Evolutionary conservation across 1,284 basidiomycete species (phyloP), one percentile per base, ranked within the genome.

Genomic region (Coniferiporia sulphurascens): DNA sequence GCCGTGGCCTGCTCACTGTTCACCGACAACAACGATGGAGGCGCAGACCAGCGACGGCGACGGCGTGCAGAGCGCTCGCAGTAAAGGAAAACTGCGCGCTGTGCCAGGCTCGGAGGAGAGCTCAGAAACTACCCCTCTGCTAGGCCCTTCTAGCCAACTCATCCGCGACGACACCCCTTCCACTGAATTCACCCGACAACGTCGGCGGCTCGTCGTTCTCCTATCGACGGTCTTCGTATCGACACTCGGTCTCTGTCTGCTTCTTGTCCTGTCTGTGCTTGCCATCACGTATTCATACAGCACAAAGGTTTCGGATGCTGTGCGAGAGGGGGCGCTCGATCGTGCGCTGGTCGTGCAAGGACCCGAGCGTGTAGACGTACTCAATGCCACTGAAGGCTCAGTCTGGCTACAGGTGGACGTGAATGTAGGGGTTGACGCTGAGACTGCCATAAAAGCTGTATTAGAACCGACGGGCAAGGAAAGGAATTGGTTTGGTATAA

Each of bases 201-300:
- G 62, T 2, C 63, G 63, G n/a, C 58, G 62, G 10, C 64, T 73
- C 54, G 19, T 56, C 19, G 12, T 56, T 34, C 57, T 72, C 65
- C 65, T 72, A 63, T 61, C 66, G 54, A 58, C 57, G 7, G 63
- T 73, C 58, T 73, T 73, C 60, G 43, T 65, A 17, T 64, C 71
- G 50, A 71, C 76, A 0, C 69, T 81, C 17, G 69, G 69, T 22
- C 44, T 76, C 54, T 75, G 78, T 62, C 64, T 84, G 49, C 15
- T 81, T 12, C 38, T 74, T 7, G 74, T 81, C 54, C 65, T 79
- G 12, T 54, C 78, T 2, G 45, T 83, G 7, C 74, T 73, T 1
- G 63, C 86, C 27, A 70, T 89, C 7, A 81, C 80, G 5, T 87
- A 81, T 73, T 82, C 84, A 1, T 89, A 87, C 65, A 80, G 82